Conservation (phyloP, 176 grass and related monocot genomes). For the Otatea glauca region DNA sequence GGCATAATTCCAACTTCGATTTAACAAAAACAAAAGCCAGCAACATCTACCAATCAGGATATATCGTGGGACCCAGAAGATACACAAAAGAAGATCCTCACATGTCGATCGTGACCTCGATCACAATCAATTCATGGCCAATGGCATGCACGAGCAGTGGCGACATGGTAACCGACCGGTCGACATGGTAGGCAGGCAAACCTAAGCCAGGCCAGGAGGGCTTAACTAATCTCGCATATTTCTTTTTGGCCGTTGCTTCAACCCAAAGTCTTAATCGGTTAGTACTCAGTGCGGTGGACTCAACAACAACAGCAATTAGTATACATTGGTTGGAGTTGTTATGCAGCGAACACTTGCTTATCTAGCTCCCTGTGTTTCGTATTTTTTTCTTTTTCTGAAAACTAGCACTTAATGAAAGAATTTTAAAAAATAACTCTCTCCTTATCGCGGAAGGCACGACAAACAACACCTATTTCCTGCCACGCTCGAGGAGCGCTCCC, state of each 20-base stretch:
- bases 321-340: too few species aligned
- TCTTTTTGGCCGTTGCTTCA: not conserved
- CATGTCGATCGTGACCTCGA: not conserved
- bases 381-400: too few species aligned
- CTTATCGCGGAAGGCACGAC: too few species aligned
- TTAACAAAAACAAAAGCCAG: too few species aligned
- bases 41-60: not conserved
- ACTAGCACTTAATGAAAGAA: too few species aligned
- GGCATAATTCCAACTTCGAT: not conserved
- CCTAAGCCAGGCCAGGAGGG: not conserved
- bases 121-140: not conserved
- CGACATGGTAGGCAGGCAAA: not conserved
- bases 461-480: too few species aligned
- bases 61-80: not conserved
- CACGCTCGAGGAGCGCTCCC: too few species aligned
- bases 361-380: too few species aligned
- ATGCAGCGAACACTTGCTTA: too few species aligned
- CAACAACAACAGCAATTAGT: not conserved
- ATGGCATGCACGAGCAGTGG: not conserved
- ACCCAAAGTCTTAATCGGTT: slow-evolving; percentile 11
- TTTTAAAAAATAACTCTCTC: too few species aligned
- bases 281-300: not conserved
- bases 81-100: not conserved
- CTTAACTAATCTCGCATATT: not conserved
- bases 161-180: not conserved